Conservation (phyloP, 2,329 filamentous ascomycete genomes). For the Graphilbum fragrans region DNA sequence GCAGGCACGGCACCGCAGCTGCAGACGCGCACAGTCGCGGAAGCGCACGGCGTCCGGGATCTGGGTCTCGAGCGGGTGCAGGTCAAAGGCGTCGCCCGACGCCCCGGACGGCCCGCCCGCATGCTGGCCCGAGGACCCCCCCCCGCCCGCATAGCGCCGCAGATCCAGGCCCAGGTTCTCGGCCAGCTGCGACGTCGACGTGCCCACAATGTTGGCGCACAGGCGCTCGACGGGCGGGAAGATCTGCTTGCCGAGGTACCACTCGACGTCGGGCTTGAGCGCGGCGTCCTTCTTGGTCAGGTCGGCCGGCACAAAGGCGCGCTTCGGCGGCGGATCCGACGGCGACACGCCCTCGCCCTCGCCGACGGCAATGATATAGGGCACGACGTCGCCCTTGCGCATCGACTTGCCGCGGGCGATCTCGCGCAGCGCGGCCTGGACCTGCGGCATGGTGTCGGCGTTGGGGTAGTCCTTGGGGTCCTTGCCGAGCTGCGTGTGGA, state of each 20-base stretch:
- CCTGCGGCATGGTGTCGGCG: conserved; percentile 88
- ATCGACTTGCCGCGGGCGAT: conserved; percentile 77
- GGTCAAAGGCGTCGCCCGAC: conserved; percentile 45
- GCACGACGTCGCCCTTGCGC: conserved; percentile 90
- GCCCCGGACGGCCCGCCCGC: conserved; percentile 32
- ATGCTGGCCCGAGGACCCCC: conserved; percentile 32
- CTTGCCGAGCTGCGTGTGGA: conserved; percentile 96
- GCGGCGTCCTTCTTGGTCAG: conserved; percentile 64
- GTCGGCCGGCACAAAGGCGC: conserved; percentile 78
- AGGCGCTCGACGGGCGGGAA: conserved; percentile 95
- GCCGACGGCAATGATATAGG: conserved; percentile 73
- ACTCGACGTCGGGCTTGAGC: conserved; percentile 84
- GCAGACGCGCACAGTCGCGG: conserved; percentile 63
- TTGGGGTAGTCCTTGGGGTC: conserved; percentile 89
- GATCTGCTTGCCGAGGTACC: conserved; percentile 96
- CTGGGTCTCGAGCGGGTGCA: conserved; percentile 87
- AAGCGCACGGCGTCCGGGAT: conserved; percentile 88
- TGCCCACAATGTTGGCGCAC: conserved; percentile 89
- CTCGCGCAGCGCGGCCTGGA: conserved; percentile 86
- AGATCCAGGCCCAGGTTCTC: conserved; percentile 90
- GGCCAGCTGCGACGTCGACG: conserved; percentile 77
- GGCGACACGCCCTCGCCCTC: conserved; percentile 28
- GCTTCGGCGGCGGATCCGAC: conserved; percentile 67
- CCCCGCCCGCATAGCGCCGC: conserved; percentile 57
- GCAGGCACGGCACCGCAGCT: conserved; percentile 72